These are phyloP conservation scores for Zizania latifolia DNA, from an alignment of 176 grass and related monocot species.

Conservation along the genomic window DNA sequence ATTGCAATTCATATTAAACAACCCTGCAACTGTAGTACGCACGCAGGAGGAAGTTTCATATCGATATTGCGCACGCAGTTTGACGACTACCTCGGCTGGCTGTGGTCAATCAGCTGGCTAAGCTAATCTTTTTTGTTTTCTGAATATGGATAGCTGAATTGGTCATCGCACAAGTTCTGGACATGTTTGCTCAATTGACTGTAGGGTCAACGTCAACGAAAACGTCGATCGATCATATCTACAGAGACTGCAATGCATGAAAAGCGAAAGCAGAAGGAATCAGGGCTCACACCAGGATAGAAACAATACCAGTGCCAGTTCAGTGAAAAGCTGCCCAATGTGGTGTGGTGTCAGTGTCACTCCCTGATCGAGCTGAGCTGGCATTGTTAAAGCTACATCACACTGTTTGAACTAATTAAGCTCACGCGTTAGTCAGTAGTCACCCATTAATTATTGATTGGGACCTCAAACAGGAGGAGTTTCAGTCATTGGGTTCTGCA, in stretches of 20 bases:
- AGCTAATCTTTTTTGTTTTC: background rate
- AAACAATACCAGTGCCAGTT: background rate
- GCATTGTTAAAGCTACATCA: background rate
- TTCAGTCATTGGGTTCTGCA: background rate
- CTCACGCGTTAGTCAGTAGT: background rate
- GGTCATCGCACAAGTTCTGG: background rate
- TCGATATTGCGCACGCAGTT: background rate
- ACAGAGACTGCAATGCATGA: background rate
- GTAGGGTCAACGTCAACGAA: too few relatives aligned
- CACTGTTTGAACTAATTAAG: background rate
- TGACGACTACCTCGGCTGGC: background rate
- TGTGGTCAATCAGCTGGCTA: background rate
- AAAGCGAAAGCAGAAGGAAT: conserved; percentile 23
- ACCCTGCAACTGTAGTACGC: background rate
- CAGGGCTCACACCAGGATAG: background rate
- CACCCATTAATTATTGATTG: background rate
- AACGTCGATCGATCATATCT: too few relatives aligned
- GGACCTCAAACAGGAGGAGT: background rate
- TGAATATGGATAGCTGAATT: background rate
- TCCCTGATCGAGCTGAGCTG: conserved; percentile 6
- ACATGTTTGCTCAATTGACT: background rate
- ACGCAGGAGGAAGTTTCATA: background rate
- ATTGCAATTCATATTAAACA: background rate
- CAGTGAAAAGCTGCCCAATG: background rate
- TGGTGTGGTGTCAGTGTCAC: conserved; percentile 8